phyloP scores from a whole-genome alignment of 2,329 filamentous ascomycete genomes.

The Colletotrichum agaves region DNA sequence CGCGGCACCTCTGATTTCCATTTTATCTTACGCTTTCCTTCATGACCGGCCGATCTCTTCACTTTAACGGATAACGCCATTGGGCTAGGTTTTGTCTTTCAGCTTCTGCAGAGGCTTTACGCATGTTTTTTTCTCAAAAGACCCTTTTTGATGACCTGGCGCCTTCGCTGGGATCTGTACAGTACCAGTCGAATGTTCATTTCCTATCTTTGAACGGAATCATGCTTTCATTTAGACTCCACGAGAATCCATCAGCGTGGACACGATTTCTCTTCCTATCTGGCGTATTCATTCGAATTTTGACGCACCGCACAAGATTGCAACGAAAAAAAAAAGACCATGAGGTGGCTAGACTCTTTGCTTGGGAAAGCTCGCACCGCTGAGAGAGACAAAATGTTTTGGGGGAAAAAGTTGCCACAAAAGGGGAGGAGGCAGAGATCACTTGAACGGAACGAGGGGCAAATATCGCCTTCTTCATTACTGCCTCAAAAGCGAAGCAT shows the following conservation, averaged over 20 bases:
- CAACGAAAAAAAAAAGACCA: conserved; percentile 25
- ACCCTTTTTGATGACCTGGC: conserved; percentile 6
- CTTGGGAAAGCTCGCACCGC: conserved; percentile 1
- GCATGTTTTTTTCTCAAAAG: conserved; percentile 10
- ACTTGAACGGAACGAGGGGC: not conserved
- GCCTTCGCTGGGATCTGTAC: conserved; percentile 36
- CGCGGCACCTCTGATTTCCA: conserved; percentile 34
- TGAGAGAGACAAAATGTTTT: not conserved
- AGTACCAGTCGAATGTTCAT: conserved; percentile 29
- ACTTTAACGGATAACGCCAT: conserved; percentile 14
- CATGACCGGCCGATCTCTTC: conserved; percentile 32
- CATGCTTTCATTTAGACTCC: conserved; percentile 13
- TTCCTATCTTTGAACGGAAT: conserved; percentile 11
- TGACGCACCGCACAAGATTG: conserved; percentile 14
- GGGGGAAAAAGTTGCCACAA: not conserved
- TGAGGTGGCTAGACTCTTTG: conserved; percentile 32
- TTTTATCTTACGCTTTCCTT: conserved; percentile 20
- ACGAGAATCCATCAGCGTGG: not conserved
- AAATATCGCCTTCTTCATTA: not conserved
- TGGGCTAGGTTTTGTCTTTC: conserved; percentile 10
- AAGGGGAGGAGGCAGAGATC: not conserved
- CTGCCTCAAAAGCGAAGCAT: conserved; percentile 29
- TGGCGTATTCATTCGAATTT: not conserved
- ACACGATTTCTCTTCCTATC: too few relatives aligned
- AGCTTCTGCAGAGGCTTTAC: conserved; percentile 1